These are phyloP conservation scores for Heritiera littoralis DNA, from an alignment of 345 rosid genomes.

Conservation along the genomic window DNA sequence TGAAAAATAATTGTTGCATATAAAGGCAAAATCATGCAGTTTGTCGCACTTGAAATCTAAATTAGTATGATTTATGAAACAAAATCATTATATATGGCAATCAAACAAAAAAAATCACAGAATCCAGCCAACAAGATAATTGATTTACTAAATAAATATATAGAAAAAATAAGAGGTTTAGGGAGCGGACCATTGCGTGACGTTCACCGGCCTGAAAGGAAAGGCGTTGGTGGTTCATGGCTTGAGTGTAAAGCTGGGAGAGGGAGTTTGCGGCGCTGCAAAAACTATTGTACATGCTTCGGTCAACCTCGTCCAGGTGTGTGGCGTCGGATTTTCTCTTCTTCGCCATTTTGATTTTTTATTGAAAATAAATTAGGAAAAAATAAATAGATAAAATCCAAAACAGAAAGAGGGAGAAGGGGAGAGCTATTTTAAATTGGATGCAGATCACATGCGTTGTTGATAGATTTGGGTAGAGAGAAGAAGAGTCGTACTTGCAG, in stretches of 20 bases:
- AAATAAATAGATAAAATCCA: no score
- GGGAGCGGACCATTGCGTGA: slow-evolving; percentile 52
- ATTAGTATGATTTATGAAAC: neutral
- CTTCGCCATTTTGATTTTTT: slow-evolving; percentile 62
- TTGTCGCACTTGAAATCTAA: no score
- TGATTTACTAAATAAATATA: neutral
- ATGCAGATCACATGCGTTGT: no score
- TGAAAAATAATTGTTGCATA: neutral
- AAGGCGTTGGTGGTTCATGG: slow-evolving; percentile 76
- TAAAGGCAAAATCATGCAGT: neutral
- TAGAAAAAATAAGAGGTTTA: neutral
- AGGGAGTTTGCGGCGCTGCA: slow-evolving; percentile 92
- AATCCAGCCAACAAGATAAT: neutral
- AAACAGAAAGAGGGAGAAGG: no score
- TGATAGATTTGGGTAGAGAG: no score
- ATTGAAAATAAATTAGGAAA: neutral
- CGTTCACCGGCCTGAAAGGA: slow-evolving; percentile 84
- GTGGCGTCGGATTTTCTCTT: slow-evolving; percentile 85
- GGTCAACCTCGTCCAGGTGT: slow-evolving; percentile 90
- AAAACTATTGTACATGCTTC: slow-evolving; percentile 83
- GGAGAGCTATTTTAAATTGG: no score
- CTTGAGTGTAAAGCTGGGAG: slow-evolving; percentile 85
- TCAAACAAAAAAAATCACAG: neutral
- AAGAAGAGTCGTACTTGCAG: no score
- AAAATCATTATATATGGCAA: neutral